phyloP scores from a whole-genome alignment of 768 basidiomycete genomes.

The Dendrothele bispora region DNA sequence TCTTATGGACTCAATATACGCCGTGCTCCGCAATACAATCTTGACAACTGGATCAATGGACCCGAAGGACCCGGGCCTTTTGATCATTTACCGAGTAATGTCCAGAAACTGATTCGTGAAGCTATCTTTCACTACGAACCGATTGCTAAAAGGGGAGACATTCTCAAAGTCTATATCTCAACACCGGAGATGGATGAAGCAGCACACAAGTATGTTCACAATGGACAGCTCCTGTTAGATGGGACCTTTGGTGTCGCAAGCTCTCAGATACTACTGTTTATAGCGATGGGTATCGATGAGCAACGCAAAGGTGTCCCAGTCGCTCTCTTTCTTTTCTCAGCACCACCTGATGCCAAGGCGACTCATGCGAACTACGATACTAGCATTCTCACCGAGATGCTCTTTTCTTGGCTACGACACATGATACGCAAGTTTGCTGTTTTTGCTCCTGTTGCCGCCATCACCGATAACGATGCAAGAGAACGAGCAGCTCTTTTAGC shows the following conservation, averaged over 20 bases:
- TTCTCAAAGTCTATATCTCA: slow-evolving; percentile 30
- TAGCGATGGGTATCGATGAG: slow-evolving; percentile 29
- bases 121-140: slow-evolving; percentile 27
- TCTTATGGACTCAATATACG: neutral
- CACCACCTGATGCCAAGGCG: slow-evolving; percentile 21
- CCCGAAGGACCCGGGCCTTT: slow-evolving; percentile 8
- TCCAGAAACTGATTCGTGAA: neutral
- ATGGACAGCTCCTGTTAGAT: slow-evolving; percentile 18
- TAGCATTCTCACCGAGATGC: slow-evolving; percentile 16
- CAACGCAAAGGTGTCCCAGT: slow-evolving; percentile 27
- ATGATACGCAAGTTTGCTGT: slow-evolving; percentile 7
- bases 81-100: too few relatives aligned
- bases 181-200: slow-evolving; percentile 24
- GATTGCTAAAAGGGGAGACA: slow-evolving; percentile 16
- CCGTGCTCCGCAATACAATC: slow-evolving; percentile 10
- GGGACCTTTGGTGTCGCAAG: slow-evolving; percentile 22
- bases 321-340: slow-evolving; percentile 33
- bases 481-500: slow-evolving; percentile 29
- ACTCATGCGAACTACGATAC: slow-evolving; percentile 30
- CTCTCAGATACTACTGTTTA: slow-evolving; percentile 26
- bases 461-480: slow-evolving; percentile 34
- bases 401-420: slow-evolving; percentile 20
- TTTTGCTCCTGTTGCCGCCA: slow-evolving; percentile 22
- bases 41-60: slow-evolving; percentile 14
- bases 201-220: slow-evolving; percentile 19